Conservation (phyloP, 2,329 filamentous ascomycete species). For the Trichoderma atroviride region DNA sequence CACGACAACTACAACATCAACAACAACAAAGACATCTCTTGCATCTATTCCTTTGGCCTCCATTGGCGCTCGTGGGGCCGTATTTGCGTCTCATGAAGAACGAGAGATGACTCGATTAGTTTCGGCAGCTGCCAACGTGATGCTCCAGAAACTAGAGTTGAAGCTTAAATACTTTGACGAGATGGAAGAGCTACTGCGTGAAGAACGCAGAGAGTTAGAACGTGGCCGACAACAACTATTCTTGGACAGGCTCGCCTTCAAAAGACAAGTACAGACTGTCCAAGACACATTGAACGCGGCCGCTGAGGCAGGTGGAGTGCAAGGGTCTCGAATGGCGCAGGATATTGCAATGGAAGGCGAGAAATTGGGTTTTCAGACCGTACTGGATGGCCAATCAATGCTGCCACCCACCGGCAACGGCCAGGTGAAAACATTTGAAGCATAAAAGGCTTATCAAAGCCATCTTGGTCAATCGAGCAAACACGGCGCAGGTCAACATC, state of each 20-base stretch:
- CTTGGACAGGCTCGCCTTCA: constrained; percentile 86
- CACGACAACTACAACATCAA: constrained; percentile 52
- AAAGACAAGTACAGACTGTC: constrained; percentile 80
- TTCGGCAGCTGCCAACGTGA: constrained; percentile 87
- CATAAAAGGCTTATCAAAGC: constrained; percentile 38
- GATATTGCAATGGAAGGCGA: constrained; percentile 53
- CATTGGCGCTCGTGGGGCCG: constrained; percentile 82
- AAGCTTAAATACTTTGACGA: constrained; percentile 97
- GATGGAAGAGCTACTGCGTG: constrained; percentile 88
- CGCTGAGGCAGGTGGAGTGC: constrained; percentile 52
- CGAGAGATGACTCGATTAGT: constrained; percentile 94
- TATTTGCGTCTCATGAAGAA: constrained; percentile 92
- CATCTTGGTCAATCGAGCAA: neutral
- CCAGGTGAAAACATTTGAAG: constrained; percentile 61
- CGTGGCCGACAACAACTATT: constrained; percentile 90
- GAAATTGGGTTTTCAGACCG: constrained; percentile 56
- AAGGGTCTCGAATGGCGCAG: constrained; percentile 51
- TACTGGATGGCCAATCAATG: constrained; percentile 47
- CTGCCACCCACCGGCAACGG: constrained; percentile 59
- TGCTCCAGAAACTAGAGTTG: constrained; percentile 92
- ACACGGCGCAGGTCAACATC: neutral
- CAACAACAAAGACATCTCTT: constrained; percentile 53
- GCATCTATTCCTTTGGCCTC: constrained; percentile 83
- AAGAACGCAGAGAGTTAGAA: constrained; percentile 90
- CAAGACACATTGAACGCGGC: constrained; percentile 73